These are phyloP conservation scores for Fusarium sp. DNA, from an alignment of 2,329 filamentous ascomycete species.

Conservation along the genomic window DNA sequence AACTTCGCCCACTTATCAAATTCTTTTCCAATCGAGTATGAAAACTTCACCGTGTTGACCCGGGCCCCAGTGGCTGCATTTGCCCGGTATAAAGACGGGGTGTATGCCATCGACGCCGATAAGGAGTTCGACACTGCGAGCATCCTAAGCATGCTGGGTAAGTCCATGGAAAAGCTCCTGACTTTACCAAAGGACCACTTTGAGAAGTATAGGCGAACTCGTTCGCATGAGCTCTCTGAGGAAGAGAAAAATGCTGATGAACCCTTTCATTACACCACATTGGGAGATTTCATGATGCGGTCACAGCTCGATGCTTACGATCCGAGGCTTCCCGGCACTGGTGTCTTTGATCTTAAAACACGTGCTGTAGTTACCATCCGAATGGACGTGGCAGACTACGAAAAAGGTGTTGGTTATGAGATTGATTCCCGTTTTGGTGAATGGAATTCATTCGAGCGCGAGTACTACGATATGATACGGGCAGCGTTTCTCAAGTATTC, in stretches of 20 bases:
- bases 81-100: conserved; percentile 82
- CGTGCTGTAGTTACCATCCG: conserved; percentile 91
- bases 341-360: conserved; percentile 97
- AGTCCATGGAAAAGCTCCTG: conserved; percentile 95
- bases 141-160: conserved; percentile 90
- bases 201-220: conserved; percentile 81
- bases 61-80: conserved; percentile 84
- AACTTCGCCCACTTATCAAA: conserved; percentile 75
- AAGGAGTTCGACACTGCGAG: conserved; percentile 90
- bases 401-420: conserved; percentile 86
- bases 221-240: conserved; percentile 75
- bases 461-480: conserved; percentile 97
- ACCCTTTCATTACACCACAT: conserved; percentile 86
- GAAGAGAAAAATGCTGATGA: conserved; percentile 79
- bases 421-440: conserved; percentile 80
- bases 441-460: conserved; percentile 93
- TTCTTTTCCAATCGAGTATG: conserved; percentile 70
- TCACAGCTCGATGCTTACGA: conserved; percentile 96
- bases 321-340: conserved; percentile 84
- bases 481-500: conserved; percentile 97
- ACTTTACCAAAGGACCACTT: conserved; percentile 86
- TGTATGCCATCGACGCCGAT: conserved; percentile 95
- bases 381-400: conserved; percentile 80
- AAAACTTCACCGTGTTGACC: conserved; percentile 77
- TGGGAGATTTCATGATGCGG: conserved; percentile 91